phyloP scores from a whole-genome alignment of 2,329 filamentous ascomycete genomes.

The Sporothrix dimorphospora region DNA sequence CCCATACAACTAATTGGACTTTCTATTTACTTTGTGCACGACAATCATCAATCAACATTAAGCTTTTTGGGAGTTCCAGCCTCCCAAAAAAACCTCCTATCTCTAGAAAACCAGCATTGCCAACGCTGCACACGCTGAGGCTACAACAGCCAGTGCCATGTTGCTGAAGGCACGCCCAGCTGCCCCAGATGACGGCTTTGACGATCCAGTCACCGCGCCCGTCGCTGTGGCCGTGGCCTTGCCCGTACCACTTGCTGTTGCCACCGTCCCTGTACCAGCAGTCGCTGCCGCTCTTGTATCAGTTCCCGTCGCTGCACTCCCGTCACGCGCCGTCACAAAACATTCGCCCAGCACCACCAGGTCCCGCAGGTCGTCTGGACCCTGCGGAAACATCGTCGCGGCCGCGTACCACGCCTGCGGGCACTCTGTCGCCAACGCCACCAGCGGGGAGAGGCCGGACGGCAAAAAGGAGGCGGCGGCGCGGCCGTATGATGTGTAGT shows the following conservation, averaged over 20 bases:
- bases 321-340: neutral
- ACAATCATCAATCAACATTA: no score
- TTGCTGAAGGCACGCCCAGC: neutral
- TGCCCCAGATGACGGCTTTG: neutral
- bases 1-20: no score
- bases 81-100: neutral
- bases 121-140: neutral
- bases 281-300: neutral
- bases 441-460: neutral
- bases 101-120: neutral
- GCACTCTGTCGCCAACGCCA: neutral
- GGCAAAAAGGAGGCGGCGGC: neutral
- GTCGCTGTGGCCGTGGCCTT: neutral
- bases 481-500: neutral
- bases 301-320: neutral
- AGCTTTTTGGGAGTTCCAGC: neutral
- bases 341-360: neutral
- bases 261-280: neutral
- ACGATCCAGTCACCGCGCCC: neutral
- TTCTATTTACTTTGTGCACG: no score
- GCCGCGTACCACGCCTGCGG: neutral
- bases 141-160: neutral
- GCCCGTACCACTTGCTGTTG: neutral
- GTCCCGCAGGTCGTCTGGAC: neutral
- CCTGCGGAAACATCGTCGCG: conserved; percentile 12